A percentile compares a stretch with the other conserved stretches of the same genome.
Evolutionary conservation across 2,329 filamentous ascomycete genomes (phyloP).

Genomic region (Hymenoscyphus scutula): DNA sequence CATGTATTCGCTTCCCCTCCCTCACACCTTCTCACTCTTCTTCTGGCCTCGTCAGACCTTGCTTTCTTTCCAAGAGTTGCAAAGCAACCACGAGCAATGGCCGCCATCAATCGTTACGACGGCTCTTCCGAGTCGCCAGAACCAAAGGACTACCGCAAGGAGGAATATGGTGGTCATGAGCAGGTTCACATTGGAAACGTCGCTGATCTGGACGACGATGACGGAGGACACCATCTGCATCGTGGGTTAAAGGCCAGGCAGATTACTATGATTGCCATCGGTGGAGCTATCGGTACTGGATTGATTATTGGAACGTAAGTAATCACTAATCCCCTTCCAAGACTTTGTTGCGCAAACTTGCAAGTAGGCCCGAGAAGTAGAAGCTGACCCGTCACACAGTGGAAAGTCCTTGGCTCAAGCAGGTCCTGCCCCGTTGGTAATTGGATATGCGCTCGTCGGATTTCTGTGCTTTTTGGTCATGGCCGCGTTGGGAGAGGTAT

Average conservation of each 20-base stretch:
- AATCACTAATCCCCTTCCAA: neutral
- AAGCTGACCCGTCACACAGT: slow-evolving; percentile 20
- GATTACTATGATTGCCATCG: slow-evolving; percentile 61
- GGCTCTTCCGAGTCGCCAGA: slow-evolving; percentile 21
- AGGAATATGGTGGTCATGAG: slow-evolving; percentile 10
- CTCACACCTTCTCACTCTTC: neutral
- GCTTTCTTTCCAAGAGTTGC: neutral
- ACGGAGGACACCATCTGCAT: slow-evolving; percentile 38
- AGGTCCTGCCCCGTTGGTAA: slow-evolving; percentile 66
- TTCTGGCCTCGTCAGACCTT: neutral
- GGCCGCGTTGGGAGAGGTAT: slow-evolving; percentile 69
- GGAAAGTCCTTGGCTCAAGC: slow-evolving; percentile 44
- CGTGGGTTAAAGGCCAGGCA: slow-evolving; percentile 52
- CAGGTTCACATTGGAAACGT: slow-evolving; percentile 10
- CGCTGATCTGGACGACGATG: slow-evolving; percentile 38
- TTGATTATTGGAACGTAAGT: slow-evolving; percentile 63
- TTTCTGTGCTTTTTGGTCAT: slow-evolving; percentile 77
- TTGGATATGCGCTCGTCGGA: slow-evolving; percentile 68
- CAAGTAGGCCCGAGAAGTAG: neutral
- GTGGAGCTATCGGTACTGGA: slow-evolving; percentile 69
- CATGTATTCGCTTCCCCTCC: neutral
- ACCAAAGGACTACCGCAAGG: slow-evolving; percentile 1
- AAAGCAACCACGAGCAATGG: slow-evolving; percentile 9
- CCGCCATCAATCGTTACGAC: slow-evolving; percentile 18
- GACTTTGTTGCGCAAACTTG: neutral